Evolutionary conservation across 2,329 filamentous ascomycete species (phyloP), one percentile per base, ranked within the genome.

Genomic region (Colletotrichum costaricense): DNA sequence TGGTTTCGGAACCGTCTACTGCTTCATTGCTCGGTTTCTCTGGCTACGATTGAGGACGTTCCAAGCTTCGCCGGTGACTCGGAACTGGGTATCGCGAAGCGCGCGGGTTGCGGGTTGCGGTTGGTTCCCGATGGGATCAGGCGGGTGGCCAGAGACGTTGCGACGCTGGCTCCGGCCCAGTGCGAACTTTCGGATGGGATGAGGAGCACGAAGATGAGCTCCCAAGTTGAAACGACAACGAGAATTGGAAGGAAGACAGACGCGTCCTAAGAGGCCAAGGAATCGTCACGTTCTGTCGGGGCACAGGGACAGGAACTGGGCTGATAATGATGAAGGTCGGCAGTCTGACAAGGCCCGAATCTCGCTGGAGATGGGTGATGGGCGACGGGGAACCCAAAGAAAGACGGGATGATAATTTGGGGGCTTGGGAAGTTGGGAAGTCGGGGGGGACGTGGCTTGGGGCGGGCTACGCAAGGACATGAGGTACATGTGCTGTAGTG

Each of bases 401-500:
- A 56, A 57, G 68, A 72, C 68, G 72, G 71, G 63, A 72, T 63
- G 72, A 74, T 68, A 72, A 74, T 68, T 74, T 72, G 72, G 68
- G 72, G 72, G 67, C 72, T 68, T 67, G 68, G 63, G 63, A 46
- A 16, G 11, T 35, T n/a, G 46, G 38, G 16, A 42, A 42, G 38
- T 42, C 38, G 38, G 38, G 38, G 33, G 26, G 38, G 56, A 62
- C 38, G 62, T 72, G 59, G 70, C 70, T 69, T 72, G 66, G 66
- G 49, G 46, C 46, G 58, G 65, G 42, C 58, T 55, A 54, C 26
- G 38, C 42, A 62, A 55, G 30, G 33, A 14, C 57, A 42, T 16
- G n/a, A 57, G 33, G 55, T 49, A 58, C 35, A 49, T 59, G 35
- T 9, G 26, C 16, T 63, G 5, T n/a, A 19, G 33, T 33, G 8